phyloP scores from a whole-genome alignment of 768 basidiomycete genomes.

The Ramaria sp. region DNA sequence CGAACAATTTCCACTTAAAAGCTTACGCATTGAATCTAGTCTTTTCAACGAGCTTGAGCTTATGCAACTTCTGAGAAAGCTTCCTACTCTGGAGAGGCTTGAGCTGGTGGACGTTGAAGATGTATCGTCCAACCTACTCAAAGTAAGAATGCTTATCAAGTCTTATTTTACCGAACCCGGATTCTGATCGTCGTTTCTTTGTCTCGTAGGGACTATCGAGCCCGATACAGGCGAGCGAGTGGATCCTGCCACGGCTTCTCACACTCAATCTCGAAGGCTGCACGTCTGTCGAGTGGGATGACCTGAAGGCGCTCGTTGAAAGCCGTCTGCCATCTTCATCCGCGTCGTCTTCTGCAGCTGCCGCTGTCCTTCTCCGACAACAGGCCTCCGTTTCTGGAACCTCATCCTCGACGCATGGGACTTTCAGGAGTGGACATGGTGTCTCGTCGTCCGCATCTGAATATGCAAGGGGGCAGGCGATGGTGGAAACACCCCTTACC shows the following conservation, averaged over 20 bases:
- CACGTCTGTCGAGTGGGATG: too few species aligned
- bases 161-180: conserved; percentile 23
- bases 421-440: background rate
- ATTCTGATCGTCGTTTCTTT: background rate
- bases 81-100: too few species aligned
- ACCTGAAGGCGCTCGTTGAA: too few species aligned
- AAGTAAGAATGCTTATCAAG: too few species aligned
- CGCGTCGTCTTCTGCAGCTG: too few species aligned
- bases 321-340: too few species aligned
- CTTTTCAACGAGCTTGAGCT: conserved; percentile 64
- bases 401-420: conserved; percentile 6
- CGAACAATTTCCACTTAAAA: conserved; percentile 43
- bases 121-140: conserved; percentile 51
- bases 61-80: conserved; percentile 60
- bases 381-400: conserved; percentile 28
- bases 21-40: too few species aligned
- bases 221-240: conserved; percentile 36
- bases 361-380: conserved; percentile 27
- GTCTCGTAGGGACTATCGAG: conserved; percentile 45
- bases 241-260: too few species aligned
- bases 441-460: too few species aligned
- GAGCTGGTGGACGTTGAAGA: conserved; percentile 74
- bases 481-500: background rate
- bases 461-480: background rate
- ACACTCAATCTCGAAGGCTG: too few species aligned